Evolutionary conservation across 1,139 yeast genomes (phyloP), one percentile per base, ranked within the genome.

Genomic region (Yamadazyma songkhlaensis): DNA sequence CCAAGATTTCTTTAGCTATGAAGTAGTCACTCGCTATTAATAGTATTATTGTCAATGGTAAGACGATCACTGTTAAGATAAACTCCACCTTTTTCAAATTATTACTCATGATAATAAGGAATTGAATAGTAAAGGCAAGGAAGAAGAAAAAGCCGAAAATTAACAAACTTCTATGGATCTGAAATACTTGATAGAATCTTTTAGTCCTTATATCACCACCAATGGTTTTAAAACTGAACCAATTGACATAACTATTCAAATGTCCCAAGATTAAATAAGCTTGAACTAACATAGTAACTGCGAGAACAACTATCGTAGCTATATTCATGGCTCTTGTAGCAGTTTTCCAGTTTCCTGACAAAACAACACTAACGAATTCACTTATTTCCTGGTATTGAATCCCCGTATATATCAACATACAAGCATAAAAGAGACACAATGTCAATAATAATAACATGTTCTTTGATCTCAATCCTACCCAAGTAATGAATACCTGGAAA

Each of bases 101-200:
- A 22, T 50, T 41, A 25, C 73, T 59, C 59, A 75, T 72, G 38
- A 76, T 72, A 28, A 74, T 77, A 24, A 72, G 54, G 47, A 74
- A 76, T 51, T 76, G 81, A 26, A 75, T 64, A 1, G 80, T 73
- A 52, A 75, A 76, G 1, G 79, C 81, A 31, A 74, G 53, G 44
- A 75, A 73, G 57, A 72, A 73, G 61, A 72, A 74, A 38, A 73
- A 67, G 45, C 68, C 75, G 46, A 72, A 70, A 34, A 72, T 63
- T 23, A 74, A 57, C 29, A 73, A 55, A 5, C 72, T 55, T 31
- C 74, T 49, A 50, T 70, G 74, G 31, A 68, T 49, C 48, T 72
- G 74, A 49, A 69, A 74, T 11, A 59, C 50, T 33, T 64, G 55
- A 49, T 67, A 72, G 47, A 72, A 60, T 17, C 61, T 53, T 43